Evolutionary conservation across 2,329 filamentous ascomycete genomes (phyloP).

Genomic region (Beauveria medogensis): DNA sequence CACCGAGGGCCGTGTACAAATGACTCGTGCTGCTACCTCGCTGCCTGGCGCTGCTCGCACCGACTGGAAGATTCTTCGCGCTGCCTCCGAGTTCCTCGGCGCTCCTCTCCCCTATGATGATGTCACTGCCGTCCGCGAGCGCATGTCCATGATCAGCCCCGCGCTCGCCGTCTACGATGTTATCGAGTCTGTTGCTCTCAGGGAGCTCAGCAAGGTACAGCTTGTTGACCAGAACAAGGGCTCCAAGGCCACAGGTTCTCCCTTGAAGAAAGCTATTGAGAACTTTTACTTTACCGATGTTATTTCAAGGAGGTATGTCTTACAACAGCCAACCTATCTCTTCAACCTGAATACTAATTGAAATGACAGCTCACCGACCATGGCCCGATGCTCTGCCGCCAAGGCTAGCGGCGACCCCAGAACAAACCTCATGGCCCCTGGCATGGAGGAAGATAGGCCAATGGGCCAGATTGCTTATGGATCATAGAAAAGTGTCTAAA

Average conservation of each 20-base stretch:
- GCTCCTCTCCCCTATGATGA: constrained; percentile 87
- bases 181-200: constrained; percentile 70
- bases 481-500: constrained; percentile 28
- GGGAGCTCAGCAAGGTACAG: constrained; percentile 80
- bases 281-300: constrained; percentile 98
- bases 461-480: constrained; percentile 55
- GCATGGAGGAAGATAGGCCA: constrained; percentile 54
- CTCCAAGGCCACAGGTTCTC: constrained; percentile 58
- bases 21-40: constrained; percentile 82
- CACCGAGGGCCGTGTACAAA: constrained; percentile 93
- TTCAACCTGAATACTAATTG: constrained; percentile 17
- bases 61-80: constrained; percentile 98
- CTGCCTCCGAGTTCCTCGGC: constrained; percentile 83
- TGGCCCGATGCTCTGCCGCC: constrained; percentile 92
- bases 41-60: constrained; percentile 84
- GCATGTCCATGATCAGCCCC: constrained; percentile 92
- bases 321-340: constrained; percentile 7
- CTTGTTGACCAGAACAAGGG: constrained; percentile 96
- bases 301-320: constrained; percentile 82
- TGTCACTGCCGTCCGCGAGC: constrained; percentile 77
- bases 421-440: constrained; percentile 72
- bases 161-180: constrained; percentile 84
- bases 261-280: constrained; percentile 78
- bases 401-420: constrained; percentile 75
- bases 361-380: constrained; percentile 73